Conservation (phyloP, 1,284 basidiomycete genomes). For the Apiotrichum montevideense region DNA sequence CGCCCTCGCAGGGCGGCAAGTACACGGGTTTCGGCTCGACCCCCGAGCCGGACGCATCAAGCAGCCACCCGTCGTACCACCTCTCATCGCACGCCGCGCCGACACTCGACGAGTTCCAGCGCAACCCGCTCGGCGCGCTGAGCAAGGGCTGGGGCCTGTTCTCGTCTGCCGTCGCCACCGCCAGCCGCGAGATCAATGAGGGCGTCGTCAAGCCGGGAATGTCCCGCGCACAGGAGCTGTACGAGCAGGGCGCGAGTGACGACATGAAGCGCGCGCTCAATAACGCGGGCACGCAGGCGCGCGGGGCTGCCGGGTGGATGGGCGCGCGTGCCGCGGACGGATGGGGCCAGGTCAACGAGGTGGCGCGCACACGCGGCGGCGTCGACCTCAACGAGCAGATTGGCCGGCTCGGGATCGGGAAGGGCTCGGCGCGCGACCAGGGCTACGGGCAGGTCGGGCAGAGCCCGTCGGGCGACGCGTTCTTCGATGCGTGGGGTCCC, state of each 20-base stretch:
- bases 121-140: constrained; percentile 41
- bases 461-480: constrained; percentile 27
- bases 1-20: constrained; percentile 45
- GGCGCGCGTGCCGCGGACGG: constrained; percentile 37
- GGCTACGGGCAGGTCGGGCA: constrained; percentile 12
- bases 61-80: constrained; percentile 34
- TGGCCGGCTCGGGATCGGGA: constrained; percentile 33
- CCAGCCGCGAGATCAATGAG: constrained; percentile 42
- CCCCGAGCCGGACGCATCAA: constrained; percentile 20
- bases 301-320: constrained; percentile 32
- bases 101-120: constrained; percentile 42
- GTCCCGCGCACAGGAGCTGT: constrained; percentile 26
- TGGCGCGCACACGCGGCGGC: constrained; percentile 39
- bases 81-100: constrained; percentile 41
- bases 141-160: constrained; percentile 48
- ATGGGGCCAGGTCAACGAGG: constrained; percentile 39
- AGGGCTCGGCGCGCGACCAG: constrained; percentile 7
- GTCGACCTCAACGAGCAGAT: constrained; percentile 45
- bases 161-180: constrained; percentile 38
- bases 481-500: constrained; percentile 31
- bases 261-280: constrained; percentile 35
- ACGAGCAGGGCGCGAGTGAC: constrained; percentile 21
- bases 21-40: constrained; percentile 46
- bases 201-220: constrained; percentile 45
- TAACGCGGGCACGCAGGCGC: constrained; percentile 24